Evolutionary conservation across 129 eudicot genomes (phyloP), one percentile per base, ranked within the genome.

Genomic region (Heracleum sosnowskyi): DNA sequence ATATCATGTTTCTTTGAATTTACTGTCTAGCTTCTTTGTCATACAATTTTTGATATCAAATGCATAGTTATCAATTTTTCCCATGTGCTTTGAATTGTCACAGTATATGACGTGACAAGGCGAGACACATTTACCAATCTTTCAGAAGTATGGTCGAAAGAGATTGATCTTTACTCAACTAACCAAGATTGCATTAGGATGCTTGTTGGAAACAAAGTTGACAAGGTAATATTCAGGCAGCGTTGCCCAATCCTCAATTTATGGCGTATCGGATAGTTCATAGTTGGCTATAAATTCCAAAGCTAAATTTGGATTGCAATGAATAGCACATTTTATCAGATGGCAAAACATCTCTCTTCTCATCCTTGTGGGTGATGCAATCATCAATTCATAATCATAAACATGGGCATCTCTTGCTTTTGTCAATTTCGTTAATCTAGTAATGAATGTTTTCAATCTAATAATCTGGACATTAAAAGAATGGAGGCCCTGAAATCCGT

Each of bases 201-300:
- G 98, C 94, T 93, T 64, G 98, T 93, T 74, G 98, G 98, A 73
- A 93, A 93, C 86, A 93, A 93, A 90, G 98, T 93, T 78, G 98
- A 93, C 41, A 93, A 90, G 98, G 98, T 93, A 85, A 68, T 60
- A 42, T 49, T 57, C 76, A 73, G 11, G 18, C 55, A 33, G 28
- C 9, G 16, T 26, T 16, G 31, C 28, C 55, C 29, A 41, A 11
- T 2, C 53, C 76, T 11, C 20, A 22, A 7, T 41, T 24, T 40
- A 3, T 66, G 72, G 11, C 39, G 15, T n/a, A 33, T 68, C 33
- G 39, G 24, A 12, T 28, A 33, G 37, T 66, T 66, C 8, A 31
- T 31, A 31, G 72, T 29, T 66, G 15, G 69, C 28, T 63, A 29
- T 11, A 28, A 66, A 31, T 64, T 33, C 10, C 69, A 12, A 11